Evolutionary conservation across 2,329 filamentous ascomycete genomes (phyloP).

Genomic region (Fonsecaea pedrosoi): DNA sequence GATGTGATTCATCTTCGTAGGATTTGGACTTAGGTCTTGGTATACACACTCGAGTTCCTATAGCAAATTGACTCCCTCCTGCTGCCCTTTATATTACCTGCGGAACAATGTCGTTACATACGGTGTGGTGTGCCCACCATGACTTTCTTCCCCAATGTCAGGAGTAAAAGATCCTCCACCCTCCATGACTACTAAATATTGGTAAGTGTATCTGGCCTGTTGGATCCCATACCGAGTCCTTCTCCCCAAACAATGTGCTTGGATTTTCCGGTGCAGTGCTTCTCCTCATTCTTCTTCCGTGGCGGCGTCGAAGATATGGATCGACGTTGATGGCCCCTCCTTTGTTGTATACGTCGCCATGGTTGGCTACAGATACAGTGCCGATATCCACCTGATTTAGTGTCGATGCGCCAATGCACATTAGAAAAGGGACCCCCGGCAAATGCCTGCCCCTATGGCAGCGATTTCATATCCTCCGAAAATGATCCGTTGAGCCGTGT

Average conservation of each 20-base stretch:
- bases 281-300: not conserved
- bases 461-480: not conserved
- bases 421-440: too few relatives aligned
- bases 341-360: not conserved
- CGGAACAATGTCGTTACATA: not conserved
- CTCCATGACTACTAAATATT: not conserved
- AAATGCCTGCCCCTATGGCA: too few relatives aligned
- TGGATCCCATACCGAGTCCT: too few relatives aligned
- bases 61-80: not conserved
- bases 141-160: not conserved
- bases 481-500: too few relatives aligned
- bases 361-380: slow-evolving; percentile 16
- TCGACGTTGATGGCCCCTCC: not conserved
- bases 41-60: not conserved
- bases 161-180: not conserved
- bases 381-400: slow-evolving; percentile 16
- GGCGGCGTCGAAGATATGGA: not conserved
- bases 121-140: not conserved
- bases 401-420: not conserved
- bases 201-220: not conserved
- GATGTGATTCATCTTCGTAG: not conserved
- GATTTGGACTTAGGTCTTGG: not conserved
- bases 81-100: not conserved
- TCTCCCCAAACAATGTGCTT: not conserved
- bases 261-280: not conserved